Percentiles rank a stretch among this genome's conserved stretches.
Evolutionary conservation across 2,329 filamentous ascomycete species (phyloP).

Genomic region (Lojkania enalia): DNA sequence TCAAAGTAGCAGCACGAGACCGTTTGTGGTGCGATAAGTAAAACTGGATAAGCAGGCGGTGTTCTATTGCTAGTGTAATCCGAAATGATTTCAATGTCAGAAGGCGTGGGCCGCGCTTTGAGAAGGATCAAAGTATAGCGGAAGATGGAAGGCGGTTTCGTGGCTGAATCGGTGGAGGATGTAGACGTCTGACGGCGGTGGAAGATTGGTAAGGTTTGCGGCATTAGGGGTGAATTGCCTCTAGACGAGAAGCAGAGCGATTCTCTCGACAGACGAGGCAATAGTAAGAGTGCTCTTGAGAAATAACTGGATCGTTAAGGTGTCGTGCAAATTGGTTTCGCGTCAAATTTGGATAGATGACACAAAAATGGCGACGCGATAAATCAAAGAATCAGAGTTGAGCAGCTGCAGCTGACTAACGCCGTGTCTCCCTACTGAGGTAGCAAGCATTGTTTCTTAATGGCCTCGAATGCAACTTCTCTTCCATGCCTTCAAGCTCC

Average conservation of each 20-base stretch:
- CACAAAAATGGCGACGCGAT: no score
- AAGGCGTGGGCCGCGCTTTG: constrained; percentile 28
- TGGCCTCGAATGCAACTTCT: no score
- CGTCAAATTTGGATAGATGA: no score
- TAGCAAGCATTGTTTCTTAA: no score
- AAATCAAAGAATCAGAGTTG: no score
- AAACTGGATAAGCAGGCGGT: constrained; percentile 1
- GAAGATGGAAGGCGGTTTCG: constrained; percentile 27
- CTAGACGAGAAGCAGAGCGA: neutral
- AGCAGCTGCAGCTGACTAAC: no score
- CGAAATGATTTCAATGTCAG: constrained; percentile 20
- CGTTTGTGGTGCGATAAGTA: neutral
- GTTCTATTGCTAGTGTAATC: constrained; percentile 13
- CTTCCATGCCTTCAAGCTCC: no score
- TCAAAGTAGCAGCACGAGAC: neutral
- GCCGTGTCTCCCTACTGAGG: no score
- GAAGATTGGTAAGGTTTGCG: constrained; percentile 7
- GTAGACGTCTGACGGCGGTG: constrained; percentile 7
- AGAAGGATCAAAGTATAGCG: constrained; percentile 34
- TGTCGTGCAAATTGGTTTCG: no score
- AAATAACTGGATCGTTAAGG: no score
- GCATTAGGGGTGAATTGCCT: constrained; percentile 14
- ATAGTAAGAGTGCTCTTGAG: no score
- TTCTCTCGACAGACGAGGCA: no score
- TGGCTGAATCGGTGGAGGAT: constrained; percentile 3